Conservation (phyloP, 75 land plant species). For the Selaginella moellendorffii region DNA sequence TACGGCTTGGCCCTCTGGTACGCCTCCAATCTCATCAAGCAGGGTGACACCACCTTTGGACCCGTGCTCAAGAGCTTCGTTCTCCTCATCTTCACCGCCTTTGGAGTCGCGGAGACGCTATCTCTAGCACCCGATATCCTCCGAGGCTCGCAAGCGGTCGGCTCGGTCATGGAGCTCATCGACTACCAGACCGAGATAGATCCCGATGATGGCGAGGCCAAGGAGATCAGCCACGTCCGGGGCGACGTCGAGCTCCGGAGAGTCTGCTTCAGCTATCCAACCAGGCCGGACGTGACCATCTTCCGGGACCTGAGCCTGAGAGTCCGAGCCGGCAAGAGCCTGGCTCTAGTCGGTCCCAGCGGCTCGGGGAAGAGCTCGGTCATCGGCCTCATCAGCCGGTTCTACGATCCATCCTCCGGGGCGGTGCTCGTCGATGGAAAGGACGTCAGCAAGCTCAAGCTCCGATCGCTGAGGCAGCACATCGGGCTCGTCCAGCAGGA, state of each 20-base stretch:
- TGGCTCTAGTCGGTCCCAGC: slow-evolving; percentile 84
- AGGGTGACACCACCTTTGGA: slow-evolving; percentile 52
- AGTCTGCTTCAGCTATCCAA: slow-evolving; percentile 69
- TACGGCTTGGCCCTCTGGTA: slow-evolving; percentile 86
- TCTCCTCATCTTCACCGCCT: slow-evolving; percentile 82
- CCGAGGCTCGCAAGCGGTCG: slow-evolving; percentile 62
- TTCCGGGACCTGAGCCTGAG: slow-evolving; percentile 60
- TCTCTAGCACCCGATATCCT: slow-evolving; percentile 74
- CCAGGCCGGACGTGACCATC: slow-evolving; percentile 62
- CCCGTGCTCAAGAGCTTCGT: slow-evolving; percentile 81
- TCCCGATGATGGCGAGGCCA: slow-evolving; percentile 14
- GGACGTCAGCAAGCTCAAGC: slow-evolving; percentile 60
- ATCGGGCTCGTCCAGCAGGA: slow-evolving; percentile 86
- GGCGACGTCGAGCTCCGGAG: slow-evolving; percentile 46
- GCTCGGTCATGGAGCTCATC: slow-evolving; percentile 66
- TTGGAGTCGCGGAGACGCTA: slow-evolving; percentile 81
- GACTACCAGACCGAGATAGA: slow-evolving; percentile 43
- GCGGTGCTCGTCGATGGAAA: slow-evolving; percentile 59
- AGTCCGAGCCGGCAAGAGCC: slow-evolving; percentile 64
- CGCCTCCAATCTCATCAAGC: slow-evolving; percentile 59
- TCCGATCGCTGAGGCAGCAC: slow-evolving; percentile 45
- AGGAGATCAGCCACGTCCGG: slow-evolving; percentile 24
- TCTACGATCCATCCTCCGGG: slow-evolving; percentile 72
- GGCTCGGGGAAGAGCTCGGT: slow-evolving; percentile 92
- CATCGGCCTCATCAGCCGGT: slow-evolving; percentile 51